Base-by-base conservation (phyloP, 2,329 filamentous ascomycete genomes). In the Apiospora koreana region DNA sequence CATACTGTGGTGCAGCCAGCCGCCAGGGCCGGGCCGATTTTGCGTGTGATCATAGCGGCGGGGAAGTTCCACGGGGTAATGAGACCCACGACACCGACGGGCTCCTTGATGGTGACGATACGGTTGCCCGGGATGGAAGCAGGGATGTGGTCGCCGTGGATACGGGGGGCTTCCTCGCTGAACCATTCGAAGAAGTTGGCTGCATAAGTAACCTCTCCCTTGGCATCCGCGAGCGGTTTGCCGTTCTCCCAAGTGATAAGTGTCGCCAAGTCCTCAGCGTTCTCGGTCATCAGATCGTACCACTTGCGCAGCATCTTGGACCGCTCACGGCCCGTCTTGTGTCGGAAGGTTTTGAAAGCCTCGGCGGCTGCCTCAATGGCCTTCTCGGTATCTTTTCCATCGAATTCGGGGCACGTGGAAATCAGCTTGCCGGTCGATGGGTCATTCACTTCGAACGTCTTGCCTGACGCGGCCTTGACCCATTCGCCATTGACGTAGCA, bases 1-100 rank as follows among this genome's bases (percentile, higher is more conserved):
- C 91, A 91, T 1, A 98, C 95, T 2, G 97, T 93, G 0, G 95
- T 97, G 83, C 95, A 98, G 71, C 96, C 96, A n/a, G 94, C 95
- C 23, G 96, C 96, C 69, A 98, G 86, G 10, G 93, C 93, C 1
- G 93, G 89, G 1, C 88, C 91, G 67, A 91, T 86, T 80, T 93
- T 93, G 71, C 91, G 84, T 8, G 90, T 92, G 73, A 93, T 89
- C 92, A 94, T 94, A 67, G 91, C 91, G 2, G 91, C 89, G 16
- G 92, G 92, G 77, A 97, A 97, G 82, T 97, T 97, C 94, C 94
- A 96, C 80, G 94, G 94, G 12, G 93, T 94, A 73, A 97, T 94
- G 67, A 96, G 83, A 2, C 92, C 94, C 77, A 92, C 93, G 18
- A 97, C 94, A 68, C 94, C 94, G 21, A 97, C 89, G 0, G 94